phyloP scores from a whole-genome alignment of 805 yeast species.

The Kuraishia borneana region DNA sequence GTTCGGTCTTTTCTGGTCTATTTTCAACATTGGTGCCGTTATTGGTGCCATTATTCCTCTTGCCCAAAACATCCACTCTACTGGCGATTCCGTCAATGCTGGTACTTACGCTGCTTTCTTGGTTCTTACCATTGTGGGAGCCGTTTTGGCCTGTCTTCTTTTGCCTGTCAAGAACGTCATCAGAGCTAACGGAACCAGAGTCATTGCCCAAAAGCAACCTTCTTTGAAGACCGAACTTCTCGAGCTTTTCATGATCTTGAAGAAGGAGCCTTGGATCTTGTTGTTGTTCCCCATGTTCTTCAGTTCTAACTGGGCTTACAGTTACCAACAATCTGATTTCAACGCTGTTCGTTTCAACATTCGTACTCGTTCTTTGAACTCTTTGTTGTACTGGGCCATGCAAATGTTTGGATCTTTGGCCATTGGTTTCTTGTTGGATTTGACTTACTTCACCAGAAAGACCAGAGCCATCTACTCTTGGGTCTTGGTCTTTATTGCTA shows the following conservation, averaged over 20 bases:
- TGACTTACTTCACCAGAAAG: slow-evolving; percentile 24
- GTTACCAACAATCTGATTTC: slow-evolving; percentile 46
- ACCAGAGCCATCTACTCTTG: slow-evolving; percentile 33
- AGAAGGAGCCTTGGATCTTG: slow-evolving; percentile 20
- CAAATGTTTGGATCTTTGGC: slow-evolving; percentile 44
- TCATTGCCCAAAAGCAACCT: slow-evolving; percentile 16
- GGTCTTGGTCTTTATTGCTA: slow-evolving; percentile 22
- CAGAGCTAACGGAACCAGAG: slow-evolving; percentile 28
- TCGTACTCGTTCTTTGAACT: slow-evolving; percentile 47
- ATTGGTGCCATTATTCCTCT: slow-evolving; percentile 50
- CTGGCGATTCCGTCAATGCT: slow-evolving; percentile 19
- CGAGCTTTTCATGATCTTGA: slow-evolving; percentile 21
- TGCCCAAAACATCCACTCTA: slow-evolving; percentile 33
- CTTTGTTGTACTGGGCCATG: slow-evolving; percentile 43
- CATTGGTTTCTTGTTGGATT: slow-evolving; percentile 36
- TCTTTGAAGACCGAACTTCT: slow-evolving; percentile 20
- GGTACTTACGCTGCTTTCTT: slow-evolving; percentile 47
- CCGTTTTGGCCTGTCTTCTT: slow-evolving; percentile 29
- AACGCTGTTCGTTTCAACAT: slow-evolving; percentile 44
- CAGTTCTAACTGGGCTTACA: slow-evolving; percentile 51
- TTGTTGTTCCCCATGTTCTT: slow-evolving; percentile 47
- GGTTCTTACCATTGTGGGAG: slow-evolving; percentile 37
- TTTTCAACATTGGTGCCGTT: slow-evolving; percentile 52
- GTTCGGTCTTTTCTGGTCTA: slow-evolving; percentile 47
- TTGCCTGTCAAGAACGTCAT: slow-evolving; percentile 39